Conservation (phyloP, 2,329 filamentous ascomycete genomes). For the Aspergillus fumigatus region DNA sequence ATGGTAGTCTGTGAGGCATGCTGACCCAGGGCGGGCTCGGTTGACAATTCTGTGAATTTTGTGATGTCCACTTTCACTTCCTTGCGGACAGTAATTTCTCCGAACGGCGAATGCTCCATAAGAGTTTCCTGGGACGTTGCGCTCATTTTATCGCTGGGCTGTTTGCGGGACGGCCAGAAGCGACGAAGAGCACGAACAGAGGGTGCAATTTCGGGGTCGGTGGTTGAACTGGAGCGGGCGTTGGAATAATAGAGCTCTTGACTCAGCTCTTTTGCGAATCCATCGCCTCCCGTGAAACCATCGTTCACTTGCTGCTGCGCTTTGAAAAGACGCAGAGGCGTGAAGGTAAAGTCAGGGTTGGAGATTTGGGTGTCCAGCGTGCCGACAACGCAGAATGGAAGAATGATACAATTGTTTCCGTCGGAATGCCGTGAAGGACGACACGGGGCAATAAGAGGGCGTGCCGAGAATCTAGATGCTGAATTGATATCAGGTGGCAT, state of each 20-base stretch:
- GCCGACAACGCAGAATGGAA: slow-evolving; percentile 58
- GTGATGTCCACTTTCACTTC: slow-evolving; percentile 55
- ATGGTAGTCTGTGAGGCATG: slow-evolving; percentile 23
- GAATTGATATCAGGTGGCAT: slow-evolving; percentile 39
- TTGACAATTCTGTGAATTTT: slow-evolving; percentile 18
- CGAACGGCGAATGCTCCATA: slow-evolving; percentile 30
- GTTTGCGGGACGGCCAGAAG: slow-evolving; percentile 20
- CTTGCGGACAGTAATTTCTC: slow-evolving; percentile 60
- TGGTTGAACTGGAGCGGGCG: slow-evolving; percentile 20
- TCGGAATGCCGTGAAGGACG: slow-evolving; percentile 17
- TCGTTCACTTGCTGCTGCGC: slow-evolving; percentile 60
- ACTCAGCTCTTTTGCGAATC: slow-evolving; percentile 58
- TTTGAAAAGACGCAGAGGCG: slow-evolving; percentile 62
- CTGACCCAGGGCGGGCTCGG: slow-evolving; percentile 12
- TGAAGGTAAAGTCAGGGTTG: slow-evolving; percentile 53
- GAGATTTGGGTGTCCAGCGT: slow-evolving; percentile 55
- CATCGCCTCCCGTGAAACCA: slow-evolving; percentile 51
- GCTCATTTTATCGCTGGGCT: neutral
- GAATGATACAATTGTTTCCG: slow-evolving; percentile 42
- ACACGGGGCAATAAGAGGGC: slow-evolving; percentile 35
- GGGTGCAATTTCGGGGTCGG: slow-evolving; percentile 19
- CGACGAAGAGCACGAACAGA: slow-evolving; percentile 17
- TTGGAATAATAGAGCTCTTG: slow-evolving; percentile 53
- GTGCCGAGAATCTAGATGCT: slow-evolving; percentile 34
- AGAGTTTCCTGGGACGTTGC: slow-evolving; percentile 18